Evolutionary conservation across 192 early-diverging fungal genomes (phyloP).

Genomic region (Gonapodya prolifera): DNA sequence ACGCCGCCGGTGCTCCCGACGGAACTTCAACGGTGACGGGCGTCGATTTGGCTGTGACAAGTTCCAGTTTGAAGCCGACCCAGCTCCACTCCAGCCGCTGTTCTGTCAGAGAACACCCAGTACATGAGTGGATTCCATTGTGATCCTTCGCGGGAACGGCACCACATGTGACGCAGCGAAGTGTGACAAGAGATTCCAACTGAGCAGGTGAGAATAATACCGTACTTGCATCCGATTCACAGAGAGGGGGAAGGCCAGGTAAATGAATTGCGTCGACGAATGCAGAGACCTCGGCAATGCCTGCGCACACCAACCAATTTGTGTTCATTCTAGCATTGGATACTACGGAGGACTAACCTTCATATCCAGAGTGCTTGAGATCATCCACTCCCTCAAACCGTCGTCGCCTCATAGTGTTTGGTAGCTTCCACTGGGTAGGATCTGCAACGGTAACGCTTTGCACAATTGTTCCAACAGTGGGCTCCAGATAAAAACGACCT

Average conservation of each 20-base stretch:
- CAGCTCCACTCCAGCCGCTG: background rate
- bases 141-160: background rate
- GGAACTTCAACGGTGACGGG: background rate
- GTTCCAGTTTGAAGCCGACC: background rate
- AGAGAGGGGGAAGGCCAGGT: background rate
- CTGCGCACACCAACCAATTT: background rate
- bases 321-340: background rate
- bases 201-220: background rate
- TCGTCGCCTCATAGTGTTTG: background rate
- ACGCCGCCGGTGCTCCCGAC: background rate
- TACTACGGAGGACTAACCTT: background rate
- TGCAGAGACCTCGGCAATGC: background rate
- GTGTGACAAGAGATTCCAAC: background rate
- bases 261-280: background rate
- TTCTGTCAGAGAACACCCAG: background rate
- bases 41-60: background rate
- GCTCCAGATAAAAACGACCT: background rate
- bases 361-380: background rate
- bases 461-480: background rate
- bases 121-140: background rate
- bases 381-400: background rate
- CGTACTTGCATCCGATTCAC: background rate
- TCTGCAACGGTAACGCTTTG: background rate
- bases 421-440: background rate
- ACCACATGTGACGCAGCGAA: background rate